phyloP scores from a whole-genome alignment of 768 basidiomycete genomes.

The Lentinula edodes region DNA sequence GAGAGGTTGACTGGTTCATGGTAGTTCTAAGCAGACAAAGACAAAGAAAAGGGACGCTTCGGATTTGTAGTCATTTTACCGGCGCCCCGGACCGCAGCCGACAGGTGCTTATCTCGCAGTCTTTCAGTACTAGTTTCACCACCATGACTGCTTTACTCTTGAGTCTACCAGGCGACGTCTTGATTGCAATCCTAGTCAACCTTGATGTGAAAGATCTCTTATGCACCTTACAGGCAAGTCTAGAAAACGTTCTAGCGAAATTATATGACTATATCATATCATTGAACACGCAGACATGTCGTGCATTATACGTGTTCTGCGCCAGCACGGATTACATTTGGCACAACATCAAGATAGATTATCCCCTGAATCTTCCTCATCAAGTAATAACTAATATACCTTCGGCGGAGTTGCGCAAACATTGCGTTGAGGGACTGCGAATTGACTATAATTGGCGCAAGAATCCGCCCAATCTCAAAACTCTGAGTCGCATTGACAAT shows the following conservation, averaged over 20 bases:
- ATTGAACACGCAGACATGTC: slow-evolving; percentile 44
- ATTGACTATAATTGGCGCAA: slow-evolving; percentile 48
- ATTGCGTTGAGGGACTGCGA: slow-evolving; percentile 37
- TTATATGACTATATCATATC: not conserved
- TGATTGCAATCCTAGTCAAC: slow-evolving; percentile 28
- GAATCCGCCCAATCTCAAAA: slow-evolving; percentile 26
- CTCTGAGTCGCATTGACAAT: slow-evolving; percentile 30
- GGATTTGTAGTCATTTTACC: slow-evolving; percentile 6
- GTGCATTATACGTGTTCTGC: slow-evolving; percentile 49
- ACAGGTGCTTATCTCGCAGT: not conserved
- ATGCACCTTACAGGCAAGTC: slow-evolving; percentile 41
- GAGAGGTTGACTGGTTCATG: slow-evolving; percentile 21
- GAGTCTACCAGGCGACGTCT: slow-evolving; percentile 38
- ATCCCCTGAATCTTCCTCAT: slow-evolving; percentile 40
- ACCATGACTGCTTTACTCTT: slow-evolving; percentile 18
- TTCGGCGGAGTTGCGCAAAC: slow-evolving; percentile 34
- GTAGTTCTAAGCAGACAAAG: slow-evolving; percentile 21
- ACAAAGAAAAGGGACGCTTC: slow-evolving; percentile 14
- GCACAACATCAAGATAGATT: slow-evolving; percentile 36
- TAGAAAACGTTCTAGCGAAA: not conserved
- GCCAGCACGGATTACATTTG: slow-evolving; percentile 45
- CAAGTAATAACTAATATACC: slow-evolving; percentile 26
- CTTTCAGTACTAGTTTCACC: not conserved
- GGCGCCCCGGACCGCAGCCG: not conserved
- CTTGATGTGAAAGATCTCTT: slow-evolving; percentile 38